A percentile compares a stretch with the other conserved stretches of the same genome.
Evolutionary conservation across 2,329 filamentous ascomycete genomes (phyloP).

Genomic region (Blumeriella jaapii): DNA sequence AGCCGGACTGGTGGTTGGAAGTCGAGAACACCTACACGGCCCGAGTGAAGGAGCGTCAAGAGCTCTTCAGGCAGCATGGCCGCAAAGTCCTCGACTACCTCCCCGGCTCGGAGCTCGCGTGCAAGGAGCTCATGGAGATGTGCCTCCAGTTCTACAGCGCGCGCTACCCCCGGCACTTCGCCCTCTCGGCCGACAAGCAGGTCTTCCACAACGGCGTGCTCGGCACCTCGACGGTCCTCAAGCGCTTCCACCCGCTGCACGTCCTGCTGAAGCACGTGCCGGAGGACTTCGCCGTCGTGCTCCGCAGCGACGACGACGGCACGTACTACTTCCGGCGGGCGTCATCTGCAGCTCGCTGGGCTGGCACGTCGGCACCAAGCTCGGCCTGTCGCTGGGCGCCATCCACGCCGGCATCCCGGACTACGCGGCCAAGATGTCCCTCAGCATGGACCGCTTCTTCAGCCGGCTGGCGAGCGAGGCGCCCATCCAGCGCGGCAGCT

Average conservation of each 20-base stretch:
- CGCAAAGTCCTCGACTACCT: constrained; percentile 53
- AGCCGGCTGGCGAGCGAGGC: constrained; percentile 62
- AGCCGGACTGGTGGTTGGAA: constrained; percentile 83
- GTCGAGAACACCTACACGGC: constrained; percentile 61
- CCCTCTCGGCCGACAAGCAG: constrained; percentile 39
- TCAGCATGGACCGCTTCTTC: constrained; percentile 79
- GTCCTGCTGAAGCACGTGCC: constrained; percentile 68
- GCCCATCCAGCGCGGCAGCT: constrained; percentile 74
- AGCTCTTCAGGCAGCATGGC: constrained; percentile 52
- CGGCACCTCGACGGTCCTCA: constrained; percentile 47
- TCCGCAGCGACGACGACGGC: constrained; percentile 60
- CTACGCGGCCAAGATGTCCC: constrained; percentile 78
- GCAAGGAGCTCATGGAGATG: constrained; percentile 85
- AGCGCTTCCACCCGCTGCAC: constrained; percentile 49
- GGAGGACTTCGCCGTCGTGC: constrained; percentile 71
- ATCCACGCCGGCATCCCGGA: constrained; percentile 71
- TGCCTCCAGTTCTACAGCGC: constrained; percentile 65
- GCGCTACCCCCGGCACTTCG: constrained; percentile 68
- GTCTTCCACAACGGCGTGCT: constrained; percentile 61
- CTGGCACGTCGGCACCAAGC: constrained; percentile 67
- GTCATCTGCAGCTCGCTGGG: constrained; percentile 69
- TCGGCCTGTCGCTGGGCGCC: constrained; percentile 55
- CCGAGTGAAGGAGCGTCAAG: constrained; percentile 57
- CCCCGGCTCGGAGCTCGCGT: constrained; percentile 66
- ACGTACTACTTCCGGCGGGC: constrained; percentile 66